phyloP scores from a whole-genome alignment of 2,329 filamentous ascomycete genomes.

The Neonectria coccinea region DNA sequence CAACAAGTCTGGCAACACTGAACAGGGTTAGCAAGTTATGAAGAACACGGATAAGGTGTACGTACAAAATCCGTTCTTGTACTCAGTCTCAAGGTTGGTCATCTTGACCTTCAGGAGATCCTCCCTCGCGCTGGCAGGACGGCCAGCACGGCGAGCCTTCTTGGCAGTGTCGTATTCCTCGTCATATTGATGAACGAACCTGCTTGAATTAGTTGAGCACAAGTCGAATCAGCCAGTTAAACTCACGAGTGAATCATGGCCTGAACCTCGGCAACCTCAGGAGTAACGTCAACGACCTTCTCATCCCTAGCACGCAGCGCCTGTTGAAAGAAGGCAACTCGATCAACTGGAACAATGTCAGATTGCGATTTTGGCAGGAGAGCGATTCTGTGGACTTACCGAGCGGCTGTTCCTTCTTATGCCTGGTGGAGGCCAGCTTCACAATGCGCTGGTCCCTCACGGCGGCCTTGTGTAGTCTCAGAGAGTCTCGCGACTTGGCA shows the following conservation, averaged over 20 bases:
- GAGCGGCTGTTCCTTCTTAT: constrained; percentile 80
- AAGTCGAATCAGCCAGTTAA: not conserved
- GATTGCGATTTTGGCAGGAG: constrained; percentile 8
- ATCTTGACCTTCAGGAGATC: constrained; percentile 80
- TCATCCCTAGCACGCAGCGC: constrained; percentile 56
- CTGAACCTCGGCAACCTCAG: constrained; percentile 69
- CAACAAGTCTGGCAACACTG: constrained; percentile 80
- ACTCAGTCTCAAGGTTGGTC: constrained; percentile 80
- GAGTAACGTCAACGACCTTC: constrained; percentile 63
- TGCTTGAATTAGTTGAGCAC: constrained; percentile 45
- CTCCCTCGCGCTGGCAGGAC: constrained; percentile 82
- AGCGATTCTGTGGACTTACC: constrained; percentile 59
- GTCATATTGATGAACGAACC: constrained; percentile 75
- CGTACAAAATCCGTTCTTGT: constrained; percentile 83
- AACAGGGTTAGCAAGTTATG: constrained; percentile 24
- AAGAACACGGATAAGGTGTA: constrained; percentile 27
- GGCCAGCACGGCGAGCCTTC: constrained; percentile 78
- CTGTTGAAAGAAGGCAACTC: constrained; percentile 75
- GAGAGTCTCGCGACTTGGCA: constrained; percentile 88
- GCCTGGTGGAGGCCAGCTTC: constrained; percentile 75
- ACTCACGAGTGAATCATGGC: constrained; percentile 71
- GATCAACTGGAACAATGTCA: constrained; percentile 48
- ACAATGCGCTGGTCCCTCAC: constrained; percentile 85
- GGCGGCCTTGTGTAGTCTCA: constrained; percentile 81
- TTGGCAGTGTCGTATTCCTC: constrained; percentile 76